These are phyloP conservation scores for Rosa persica DNA, from an alignment of 306 rosid genomes.

Conservation along the genomic window DNA sequence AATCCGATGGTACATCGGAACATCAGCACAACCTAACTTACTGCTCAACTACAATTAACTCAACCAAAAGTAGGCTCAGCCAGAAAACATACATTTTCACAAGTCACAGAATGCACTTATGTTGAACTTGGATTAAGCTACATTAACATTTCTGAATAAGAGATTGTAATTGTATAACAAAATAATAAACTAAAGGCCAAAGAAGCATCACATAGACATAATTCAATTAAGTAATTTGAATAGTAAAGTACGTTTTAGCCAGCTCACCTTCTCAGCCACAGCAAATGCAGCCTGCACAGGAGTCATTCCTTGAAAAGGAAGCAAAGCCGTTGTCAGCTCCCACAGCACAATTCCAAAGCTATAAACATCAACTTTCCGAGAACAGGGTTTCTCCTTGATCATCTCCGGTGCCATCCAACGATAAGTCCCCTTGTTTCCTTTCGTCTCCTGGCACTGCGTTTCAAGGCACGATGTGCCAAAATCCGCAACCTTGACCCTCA, in stretches of 20 bases:
- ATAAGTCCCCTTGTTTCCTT: constrained; percentile 96
- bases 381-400: constrained; percentile 82
- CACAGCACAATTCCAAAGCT: constrained; percentile 96
- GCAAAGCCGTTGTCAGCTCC: constrained; percentile 92
- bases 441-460: constrained; percentile 80
- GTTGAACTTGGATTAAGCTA: neutral
- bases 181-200: neutral
- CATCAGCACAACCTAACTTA: neutral
- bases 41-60: neutral
- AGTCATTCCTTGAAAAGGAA: constrained; percentile 98
- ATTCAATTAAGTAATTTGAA: constrained; percentile 8
- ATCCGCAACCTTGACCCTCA: constrained; percentile 98
- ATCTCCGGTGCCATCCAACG: constrained; percentile 99
- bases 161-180: neutral
- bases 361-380: constrained; percentile 92
- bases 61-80: neutral
- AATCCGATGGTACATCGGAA: neutral
- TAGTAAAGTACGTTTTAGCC: neutral
- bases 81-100: neutral
- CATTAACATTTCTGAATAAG: neutral
- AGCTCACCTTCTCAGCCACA: constrained; percentile 88
- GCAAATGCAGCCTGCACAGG: constrained; percentile 99
- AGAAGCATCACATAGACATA: neutral
- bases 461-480: constrained; percentile 97
- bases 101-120: neutral